Evolutionary conservation across 2,329 filamentous ascomycete species (phyloP), one percentile per base, ranked within the genome.

Genomic region (Exophiala sp.): DNA sequence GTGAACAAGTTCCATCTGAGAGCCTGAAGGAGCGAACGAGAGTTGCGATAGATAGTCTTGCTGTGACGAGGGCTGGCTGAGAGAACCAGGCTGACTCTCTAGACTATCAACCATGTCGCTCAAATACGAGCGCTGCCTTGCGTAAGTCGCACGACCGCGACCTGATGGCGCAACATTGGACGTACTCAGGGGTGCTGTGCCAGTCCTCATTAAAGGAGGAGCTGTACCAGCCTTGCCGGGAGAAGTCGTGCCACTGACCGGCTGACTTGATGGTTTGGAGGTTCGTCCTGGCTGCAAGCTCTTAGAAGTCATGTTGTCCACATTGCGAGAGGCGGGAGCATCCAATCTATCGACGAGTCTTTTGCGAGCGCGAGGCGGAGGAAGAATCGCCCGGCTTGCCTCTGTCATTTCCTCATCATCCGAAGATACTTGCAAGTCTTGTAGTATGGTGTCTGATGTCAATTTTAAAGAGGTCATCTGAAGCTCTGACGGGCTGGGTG

Each of bases 121-220:
- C n/a, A 82, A 65, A 53, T 81, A 80, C 1, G 80, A 81, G 39
- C 80, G 72, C 56, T 77, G 71, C 30, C 73, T 73, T 11, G 77
- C 76, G 63, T 84, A 84, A 2, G 81, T 84, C 32, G 46, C 43
- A 35, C 57, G 47, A 38, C n/a, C 29, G 21, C 53, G 51, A 11
- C 24, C 43, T 19, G 51, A 32, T 21, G 47, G 29, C 14, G 35
- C 42, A 6, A 24, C 18, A 19, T 41, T 38, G 34, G 46, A 7
- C 24, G 13, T 29, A 38, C 14, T 35, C 18, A 50, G n/a, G n/a
- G 45, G 34, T 13, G 21, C 19, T 47, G 40, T 46, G 24, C 49
- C 22, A 9, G 23, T 13, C 29, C 30, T 27, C 14, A 30, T 10
- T n/a, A 21, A 30, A 11, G 19, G 45, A 27, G 21, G 21, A 11